Evolutionary conservation across 2,329 filamentous ascomycete genomes (phyloP), one percentile per base, ranked within the genome.

Genomic region (Chrysosporium queenslandicum): DNA sequence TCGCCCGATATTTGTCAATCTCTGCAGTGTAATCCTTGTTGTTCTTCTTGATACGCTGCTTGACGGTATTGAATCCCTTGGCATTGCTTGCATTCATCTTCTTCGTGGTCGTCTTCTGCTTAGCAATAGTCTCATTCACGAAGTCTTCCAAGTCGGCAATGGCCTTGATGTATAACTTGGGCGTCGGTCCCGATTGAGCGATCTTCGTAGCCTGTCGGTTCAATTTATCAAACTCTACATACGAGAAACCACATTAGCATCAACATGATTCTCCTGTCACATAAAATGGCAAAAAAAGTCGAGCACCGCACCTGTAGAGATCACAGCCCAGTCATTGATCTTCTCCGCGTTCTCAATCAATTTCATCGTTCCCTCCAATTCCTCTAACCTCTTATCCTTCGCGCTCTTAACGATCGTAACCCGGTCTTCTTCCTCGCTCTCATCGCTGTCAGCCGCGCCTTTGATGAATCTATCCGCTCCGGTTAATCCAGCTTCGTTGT

Each of bases 51-150:
- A 98, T 88, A 74, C 90, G 90, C 72, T 98, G 92, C 75, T 96
- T 94, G 66, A 97, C 87, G 57, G 90, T 88, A 70, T 97, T 98
- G 65, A 98, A 80, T 64, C 90, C 89, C 73, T 89, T 87, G 59
- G 89, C 86, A 67, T 91, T 94, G 66, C 85, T 92, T 57, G 90
- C 89, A 74, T 95, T 98, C 90, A 97, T 95, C 80, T 96, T 97
- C 82, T 96, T 96, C 58, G 85, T 82, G 2, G 87, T 86, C 61
- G 94, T 86, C 77, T 98, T 98, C 68, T 94, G 87, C 79, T 96
- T 96, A 63, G 89, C 82, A 59, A 94, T 80, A 21, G 90, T 84
- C 76, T 98, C 94, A 67, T 90, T 90, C 78, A 96, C 86, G 67
- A 86, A 82, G 63, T 94, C 90, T 74, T 98, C 92, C 59, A 98